A percentile compares a stretch with the other conserved stretches of the same genome.
These are phyloP conservation scores for Yamadazyma phyllophila DNA, from an alignment of 805 yeast genomes.

Conservation along the genomic window DNA sequence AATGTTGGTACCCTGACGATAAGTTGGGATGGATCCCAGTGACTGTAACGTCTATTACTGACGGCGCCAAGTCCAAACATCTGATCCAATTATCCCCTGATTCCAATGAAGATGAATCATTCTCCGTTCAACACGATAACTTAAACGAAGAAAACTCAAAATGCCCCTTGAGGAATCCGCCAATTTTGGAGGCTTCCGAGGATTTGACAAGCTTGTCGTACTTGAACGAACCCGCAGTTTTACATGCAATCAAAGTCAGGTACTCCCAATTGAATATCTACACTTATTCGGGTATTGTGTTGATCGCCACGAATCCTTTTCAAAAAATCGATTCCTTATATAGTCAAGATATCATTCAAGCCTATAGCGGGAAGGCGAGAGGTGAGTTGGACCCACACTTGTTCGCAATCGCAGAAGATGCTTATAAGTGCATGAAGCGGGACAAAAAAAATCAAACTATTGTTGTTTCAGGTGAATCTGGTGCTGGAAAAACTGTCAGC, in stretches of 20 bases:
- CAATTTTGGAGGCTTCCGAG: slow-evolving; percentile 87
- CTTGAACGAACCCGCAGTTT: slow-evolving; percentile 92
- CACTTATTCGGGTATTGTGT: slow-evolving; percentile 94
- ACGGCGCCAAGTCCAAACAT: slow-evolving; percentile 42
- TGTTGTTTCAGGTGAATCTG: slow-evolving; percentile 96
- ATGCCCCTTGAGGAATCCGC: slow-evolving; percentile 83
- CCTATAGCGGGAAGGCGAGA: slow-evolving; percentile 87
- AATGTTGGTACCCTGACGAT: slow-evolving; percentile 81
- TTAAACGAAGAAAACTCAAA: slow-evolving; percentile 53
- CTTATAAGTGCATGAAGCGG: slow-evolving; percentile 89
- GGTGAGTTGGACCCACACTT: slow-evolving; percentile 97
- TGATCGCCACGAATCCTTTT: slow-evolving; percentile 95
- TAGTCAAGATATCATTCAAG: slow-evolving; percentile 89
- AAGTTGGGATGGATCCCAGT: slow-evolving; percentile 75
- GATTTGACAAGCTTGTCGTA: slow-evolving; percentile 91
- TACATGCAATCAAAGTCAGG: slow-evolving; percentile 87
- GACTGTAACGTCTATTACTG: slow-evolving; percentile 44
- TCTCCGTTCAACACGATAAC: slow-evolving; percentile 47
- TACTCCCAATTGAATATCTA: slow-evolving; percentile 88
- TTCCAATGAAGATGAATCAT: slow-evolving; percentile 38
- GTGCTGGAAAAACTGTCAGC: slow-evolving; percentile 97
- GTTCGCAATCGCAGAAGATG: slow-evolving; percentile 97
- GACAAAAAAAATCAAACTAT: slow-evolving; percentile 88
- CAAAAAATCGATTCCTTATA: slow-evolving; percentile 88
- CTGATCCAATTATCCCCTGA: slow-evolving; percentile 55